These are phyloP conservation scores for Aureobasidium sp. DNA, from an alignment of 2,329 filamentous ascomycete genomes.

Conservation along the genomic window DNA sequence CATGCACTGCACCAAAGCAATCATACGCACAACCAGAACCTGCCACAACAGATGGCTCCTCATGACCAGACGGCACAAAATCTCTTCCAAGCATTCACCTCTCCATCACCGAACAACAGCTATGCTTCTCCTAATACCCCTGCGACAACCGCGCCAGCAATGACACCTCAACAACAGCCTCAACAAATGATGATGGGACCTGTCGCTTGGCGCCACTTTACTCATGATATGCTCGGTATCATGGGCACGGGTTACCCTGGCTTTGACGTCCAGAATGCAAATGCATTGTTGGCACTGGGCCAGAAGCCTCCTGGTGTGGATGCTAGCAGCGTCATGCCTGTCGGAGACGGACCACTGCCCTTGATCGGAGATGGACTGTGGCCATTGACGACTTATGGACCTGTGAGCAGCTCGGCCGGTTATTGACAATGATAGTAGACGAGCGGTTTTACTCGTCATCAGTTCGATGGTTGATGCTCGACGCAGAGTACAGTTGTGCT, in stretches of 20 bases:
- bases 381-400: slow-evolving; percentile 13
- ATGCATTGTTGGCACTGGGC: slow-evolving; percentile 32
- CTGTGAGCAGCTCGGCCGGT: slow-evolving; percentile 9
- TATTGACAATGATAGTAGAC: slow-evolving; percentile 7
- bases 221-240: slow-evolving; percentile 22
- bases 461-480: background rate
- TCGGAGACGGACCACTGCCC: background rate
- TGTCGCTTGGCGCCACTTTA: slow-evolving; percentile 28
- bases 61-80: slow-evolving; percentile 11
- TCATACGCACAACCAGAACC: slow-evolving; percentile 16
- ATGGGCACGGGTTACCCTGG: slow-evolving; percentile 22
- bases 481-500: background rate
- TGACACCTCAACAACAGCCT: slow-evolving; percentile 14
- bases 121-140: slow-evolving; percentile 6
- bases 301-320: slow-evolving; percentile 21
- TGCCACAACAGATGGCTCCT: slow-evolving; percentile 11
- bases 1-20: slow-evolving; percentile 15
- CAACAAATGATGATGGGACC: slow-evolving; percentile 21
- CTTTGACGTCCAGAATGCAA: slow-evolving; percentile 34
- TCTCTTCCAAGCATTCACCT: slow-evolving; percentile 13
- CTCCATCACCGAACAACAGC: slow-evolving; percentile 9
- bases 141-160: slow-evolving; percentile 7
- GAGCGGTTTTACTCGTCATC: background rate
- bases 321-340: slow-evolving; percentile 7
- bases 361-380: slow-evolving; percentile 12